Evolutionary conservation across 257 asterid species (phyloP).

Genomic region (Prunella vulgaris): DNA sequence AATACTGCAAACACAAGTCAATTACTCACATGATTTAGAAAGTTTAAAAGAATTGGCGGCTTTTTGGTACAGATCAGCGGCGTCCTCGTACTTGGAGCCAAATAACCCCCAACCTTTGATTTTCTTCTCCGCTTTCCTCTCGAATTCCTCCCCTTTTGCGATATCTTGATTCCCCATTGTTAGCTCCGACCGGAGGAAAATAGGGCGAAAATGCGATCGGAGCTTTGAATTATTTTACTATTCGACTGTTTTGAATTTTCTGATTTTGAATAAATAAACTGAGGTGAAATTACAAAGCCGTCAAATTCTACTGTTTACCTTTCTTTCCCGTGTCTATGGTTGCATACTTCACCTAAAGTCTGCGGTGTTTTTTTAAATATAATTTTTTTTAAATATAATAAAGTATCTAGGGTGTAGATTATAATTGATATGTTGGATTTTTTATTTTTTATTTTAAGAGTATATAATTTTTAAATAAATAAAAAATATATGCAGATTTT

Average conservation of each 20-base stretch:
- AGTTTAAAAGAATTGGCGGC: constrained; percentile 45
- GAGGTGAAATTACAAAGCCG: background rate
- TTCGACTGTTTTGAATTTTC: background rate
- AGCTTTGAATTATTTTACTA: constrained; percentile 2
- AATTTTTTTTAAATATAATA: no score
- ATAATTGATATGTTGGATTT: no score
- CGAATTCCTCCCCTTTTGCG: constrained; percentile 34
- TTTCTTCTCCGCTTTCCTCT: constrained; percentile 44
- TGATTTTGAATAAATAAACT: background rate
- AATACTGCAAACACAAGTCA: background rate
- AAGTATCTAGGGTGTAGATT: no score
- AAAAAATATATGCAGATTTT: no score
- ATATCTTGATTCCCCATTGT: constrained; percentile 26
- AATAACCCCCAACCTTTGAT: constrained; percentile 35
- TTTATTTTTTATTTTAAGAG: no score
- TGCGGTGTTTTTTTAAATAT: no score
- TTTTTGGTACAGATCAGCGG: constrained; percentile 38
- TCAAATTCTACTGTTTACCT: background rate
- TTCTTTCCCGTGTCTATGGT: background rate
- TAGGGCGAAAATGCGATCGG: background rate
- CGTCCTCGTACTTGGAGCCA: constrained; percentile 39
- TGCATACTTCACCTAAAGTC: no score
- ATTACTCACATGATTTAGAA: constrained; percentile 38
- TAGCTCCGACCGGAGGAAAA: constrained; percentile 12
- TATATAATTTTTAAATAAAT: no score